A percentile compares a stretch with the other conserved stretches of the same genome.
These are phyloP conservation scores for Brasilioporus rufonigricans DNA, from an alignment of 768 basidiomycete genomes.

Conservation along the genomic window DNA sequence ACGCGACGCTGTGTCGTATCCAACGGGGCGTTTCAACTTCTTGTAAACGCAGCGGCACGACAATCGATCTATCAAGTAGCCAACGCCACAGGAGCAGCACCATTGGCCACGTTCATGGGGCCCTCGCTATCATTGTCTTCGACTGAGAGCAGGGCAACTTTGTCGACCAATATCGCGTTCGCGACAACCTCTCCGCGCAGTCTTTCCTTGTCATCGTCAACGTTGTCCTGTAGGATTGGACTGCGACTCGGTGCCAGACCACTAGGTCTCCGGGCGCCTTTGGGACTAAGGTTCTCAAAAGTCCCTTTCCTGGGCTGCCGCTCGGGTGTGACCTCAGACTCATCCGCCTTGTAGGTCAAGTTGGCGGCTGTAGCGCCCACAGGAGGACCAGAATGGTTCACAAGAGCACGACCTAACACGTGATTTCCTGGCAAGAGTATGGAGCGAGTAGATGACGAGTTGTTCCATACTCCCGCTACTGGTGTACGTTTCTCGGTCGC, in stretches of 20 bases:
- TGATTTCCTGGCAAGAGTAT: constrained; percentile 45
- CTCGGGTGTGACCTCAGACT: constrained; percentile 46
- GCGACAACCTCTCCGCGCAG: constrained; percentile 35
- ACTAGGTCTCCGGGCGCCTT: constrained; percentile 26
- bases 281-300: constrained; percentile 38
- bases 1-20: constrained; percentile 9
- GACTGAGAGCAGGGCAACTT: constrained; percentile 37
- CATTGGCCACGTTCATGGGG: constrained; percentile 12
- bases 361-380: constrained; percentile 3
- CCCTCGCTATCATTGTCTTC: constrained; percentile 25
- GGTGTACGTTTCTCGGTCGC: constrained; percentile 53
- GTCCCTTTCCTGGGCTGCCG: constrained; percentile 47
- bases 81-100: constrained; percentile 20
- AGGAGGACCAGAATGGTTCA: constrained; percentile 36
- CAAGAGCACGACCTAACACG: constrained; percentile 33
- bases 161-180: constrained; percentile 36
- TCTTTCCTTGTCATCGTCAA: constrained; percentile 35
- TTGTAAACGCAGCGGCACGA: not conserved
- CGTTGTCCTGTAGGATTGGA: constrained; percentile 21
- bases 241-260: constrained; percentile 11
- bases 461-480: constrained; percentile 70
- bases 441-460: constrained; percentile 49
- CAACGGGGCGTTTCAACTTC: constrained; percentile 1
- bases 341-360: constrained; percentile 36
- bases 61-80: constrained; percentile 22